Evolutionary conservation across 352 stramenopile species (phyloP), one percentile per base, ranked within the genome.

Genomic region (Phytophthora rubi): DNA sequence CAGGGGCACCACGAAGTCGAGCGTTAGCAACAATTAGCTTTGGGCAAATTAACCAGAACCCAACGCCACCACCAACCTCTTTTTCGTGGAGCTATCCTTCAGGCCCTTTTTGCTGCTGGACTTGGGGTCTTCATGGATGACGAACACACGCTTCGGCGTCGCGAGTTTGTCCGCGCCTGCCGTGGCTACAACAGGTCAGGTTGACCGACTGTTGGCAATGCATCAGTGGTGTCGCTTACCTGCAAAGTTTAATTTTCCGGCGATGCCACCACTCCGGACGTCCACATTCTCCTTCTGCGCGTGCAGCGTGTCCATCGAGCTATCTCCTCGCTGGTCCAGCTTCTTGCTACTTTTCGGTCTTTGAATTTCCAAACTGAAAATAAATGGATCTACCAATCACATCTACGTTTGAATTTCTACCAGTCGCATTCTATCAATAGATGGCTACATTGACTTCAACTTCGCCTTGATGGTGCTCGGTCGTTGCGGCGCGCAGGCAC

Each of bases 261-360:
- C 28, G 26, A 30, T 44, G 35, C 35, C 32, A 53, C 54, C 64
- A n/a, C n/a, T n/a, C n/a, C n/a, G n/a, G 56, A 72, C 58, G 21
- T 90, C 78, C 62, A 91, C 73, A 68, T 94, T 94, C 75, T 94
- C 86, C 64, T 94, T 94, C 59, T 91, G 83, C 45, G 83, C 73
- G 32, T 86, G 76, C 44, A 90, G 57, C 52, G 81, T 75, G 58
- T 90, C 82, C 83, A 92, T 94, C 49, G 33, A 33, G 47, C 44
- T 2, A 30, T n/a, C 35, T 44, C 35, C 28, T 56, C 7, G n/a
- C 45, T 51, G 23, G 30, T 28, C 33, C 12, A 13, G 33, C 33
- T 23, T 48, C 0, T 52, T 47, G 49, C 53, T 73, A 12, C 12
- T 16, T 42, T 42, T 42, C 10, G 35, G 35, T 42, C 35, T 42